Percentiles rank a stretch among this genome's conserved stretches.
Conservation (phyloP, 2,329 filamentous ascomycete species). For the Pezicula neosporulosa region DNA sequence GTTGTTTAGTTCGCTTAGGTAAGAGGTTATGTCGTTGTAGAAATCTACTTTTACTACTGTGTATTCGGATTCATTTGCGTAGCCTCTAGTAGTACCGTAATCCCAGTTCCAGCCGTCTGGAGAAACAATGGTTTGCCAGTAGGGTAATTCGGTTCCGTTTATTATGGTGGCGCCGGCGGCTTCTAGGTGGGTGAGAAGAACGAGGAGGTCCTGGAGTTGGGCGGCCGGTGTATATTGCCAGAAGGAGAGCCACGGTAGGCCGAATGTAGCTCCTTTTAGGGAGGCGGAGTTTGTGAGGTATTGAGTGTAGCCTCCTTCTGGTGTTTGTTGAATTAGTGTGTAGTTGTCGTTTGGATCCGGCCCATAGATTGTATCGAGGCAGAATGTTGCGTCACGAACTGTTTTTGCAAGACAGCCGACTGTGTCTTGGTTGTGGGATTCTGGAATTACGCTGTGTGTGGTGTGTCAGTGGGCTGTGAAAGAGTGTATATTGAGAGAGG, state of each 20-base stretch:
- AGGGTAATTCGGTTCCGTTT: constrained; percentile 66
- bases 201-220: constrained; percentile 50
- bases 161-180: constrained; percentile 63
- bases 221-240: constrained; percentile 58
- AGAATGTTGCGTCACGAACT: constrained; percentile 64
- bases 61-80: constrained; percentile 70
- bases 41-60: constrained; percentile 70
- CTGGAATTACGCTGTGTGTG: constrained; percentile 60
- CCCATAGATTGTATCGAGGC: constrained; percentile 66
- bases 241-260: constrained; percentile 69
- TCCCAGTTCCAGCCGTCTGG: constrained; percentile 74
- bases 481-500: background rate
- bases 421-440: constrained; percentile 64
- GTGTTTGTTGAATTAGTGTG: constrained; percentile 55
- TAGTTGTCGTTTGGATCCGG: constrained; percentile 62
- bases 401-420: constrained; percentile 66
- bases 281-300: constrained; percentile 47
- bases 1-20: constrained; percentile 31
- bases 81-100: constrained; percentile 58
- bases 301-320: constrained; percentile 51
- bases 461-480: constrained; percentile 40
- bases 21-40: constrained; percentile 24
- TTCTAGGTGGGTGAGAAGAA: constrained; percentile 49
- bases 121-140: constrained; percentile 58
- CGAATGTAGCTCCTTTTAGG: constrained; percentile 62